phyloP scores from a whole-genome alignment of 2,329 filamentous ascomycete genomes.

The Cladosporium oxysporum region DNA sequence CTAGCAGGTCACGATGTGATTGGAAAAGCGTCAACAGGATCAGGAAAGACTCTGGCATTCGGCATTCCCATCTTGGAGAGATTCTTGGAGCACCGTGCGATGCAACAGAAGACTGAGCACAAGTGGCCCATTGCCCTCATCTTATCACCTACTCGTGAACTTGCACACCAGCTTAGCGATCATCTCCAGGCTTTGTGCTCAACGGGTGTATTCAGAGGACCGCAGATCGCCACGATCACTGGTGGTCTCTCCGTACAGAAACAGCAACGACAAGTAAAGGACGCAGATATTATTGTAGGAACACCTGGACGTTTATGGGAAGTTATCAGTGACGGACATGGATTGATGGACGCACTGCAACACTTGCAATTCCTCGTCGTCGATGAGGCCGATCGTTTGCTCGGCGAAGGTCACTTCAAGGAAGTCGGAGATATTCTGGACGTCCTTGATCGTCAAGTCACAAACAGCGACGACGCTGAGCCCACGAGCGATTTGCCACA shows the following conservation, averaged over 20 bases:
- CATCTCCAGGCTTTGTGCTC: constrained; percentile 78
- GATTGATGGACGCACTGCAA: constrained; percentile 69
- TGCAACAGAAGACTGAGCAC: constrained; percentile 20
- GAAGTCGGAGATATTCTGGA: constrained; percentile 87
- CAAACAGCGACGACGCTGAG: constrained; percentile 12
- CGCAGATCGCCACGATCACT: constrained; percentile 77
- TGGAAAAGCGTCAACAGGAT: constrained; percentile 93
- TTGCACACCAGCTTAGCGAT: constrained; percentile 86
- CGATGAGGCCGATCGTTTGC: constrained; percentile 88
- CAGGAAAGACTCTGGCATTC: constrained; percentile 94
- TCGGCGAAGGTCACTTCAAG: constrained; percentile 93
- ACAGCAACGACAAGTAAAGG: constrained; percentile 79
- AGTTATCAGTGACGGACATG: constrained; percentile 74
- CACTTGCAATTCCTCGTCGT: constrained; percentile 80
- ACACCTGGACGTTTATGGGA: constrained; percentile 92
- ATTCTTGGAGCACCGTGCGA: constrained; percentile 60
- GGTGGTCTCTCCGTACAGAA: constrained; percentile 94
- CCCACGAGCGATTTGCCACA: constrained; percentile 18
- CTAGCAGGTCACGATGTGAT: constrained; percentile 85
- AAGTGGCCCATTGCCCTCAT: constrained; percentile 70
- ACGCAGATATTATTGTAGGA: constrained; percentile 85
- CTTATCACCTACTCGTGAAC: constrained; percentile 85
- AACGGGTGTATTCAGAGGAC: constrained; percentile 61
- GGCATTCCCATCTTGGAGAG: constrained; percentile 88
- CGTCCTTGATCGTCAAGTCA: constrained; percentile 66